These are phyloP conservation scores for Metschnikowia corniflorae DNA, from an alignment of 805 yeast species.

Conservation along the genomic window DNA sequence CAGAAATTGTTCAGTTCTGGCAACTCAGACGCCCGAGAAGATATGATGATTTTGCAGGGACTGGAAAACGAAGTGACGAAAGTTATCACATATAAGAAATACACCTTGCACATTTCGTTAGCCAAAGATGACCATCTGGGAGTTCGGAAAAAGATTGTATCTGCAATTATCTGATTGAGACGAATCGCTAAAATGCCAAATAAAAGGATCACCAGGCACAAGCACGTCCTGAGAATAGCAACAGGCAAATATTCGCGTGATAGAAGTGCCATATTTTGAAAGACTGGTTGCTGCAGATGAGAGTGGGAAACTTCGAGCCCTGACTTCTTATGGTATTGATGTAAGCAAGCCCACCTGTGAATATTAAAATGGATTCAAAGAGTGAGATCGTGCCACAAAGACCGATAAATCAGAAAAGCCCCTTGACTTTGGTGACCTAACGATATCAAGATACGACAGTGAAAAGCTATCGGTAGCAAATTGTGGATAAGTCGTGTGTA, in stretches of 20 bases:
- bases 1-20: conserved; percentile 27
- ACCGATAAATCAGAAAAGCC: no score
- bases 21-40: conserved; percentile 42
- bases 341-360: no score
- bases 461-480: no score
- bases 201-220: conserved; percentile 22
- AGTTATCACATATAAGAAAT: conserved; percentile 53
- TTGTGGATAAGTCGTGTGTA: no score
- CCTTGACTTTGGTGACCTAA: no score
- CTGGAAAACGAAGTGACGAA: conserved; percentile 48
- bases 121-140: conserved; percentile 37
- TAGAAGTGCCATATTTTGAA: conserved; percentile 4
- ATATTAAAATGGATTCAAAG: no score
- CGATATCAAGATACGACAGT: no score
- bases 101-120: conserved; percentile 52
- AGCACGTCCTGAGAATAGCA: conserved; percentile 20
- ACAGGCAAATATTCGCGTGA: conserved; percentile 9
- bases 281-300: no score
- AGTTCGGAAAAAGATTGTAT: conserved; percentile 26
- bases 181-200: conserved; percentile 40
- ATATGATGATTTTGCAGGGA: conserved; percentile 50
- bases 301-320: no score
- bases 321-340: no score
- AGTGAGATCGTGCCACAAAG: no score
- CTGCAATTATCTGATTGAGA: conserved; percentile 43